Evolutionary conservation across 73 alveolate species (phyloP), one percentile per base, ranked within the genome.

Genomic region (Paraurostyla sp.): DNA sequence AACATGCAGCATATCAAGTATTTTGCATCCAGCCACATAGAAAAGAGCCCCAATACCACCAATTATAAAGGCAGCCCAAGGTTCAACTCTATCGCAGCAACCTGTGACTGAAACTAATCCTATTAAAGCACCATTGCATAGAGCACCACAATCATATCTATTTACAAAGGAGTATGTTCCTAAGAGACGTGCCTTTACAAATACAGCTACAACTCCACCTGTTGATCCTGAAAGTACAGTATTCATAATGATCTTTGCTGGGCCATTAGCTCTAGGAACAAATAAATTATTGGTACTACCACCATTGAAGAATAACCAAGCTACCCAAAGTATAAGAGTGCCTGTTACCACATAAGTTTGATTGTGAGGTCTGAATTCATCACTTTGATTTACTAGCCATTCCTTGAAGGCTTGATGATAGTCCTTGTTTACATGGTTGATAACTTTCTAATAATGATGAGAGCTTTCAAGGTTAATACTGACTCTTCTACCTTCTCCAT

Each of bases 221-320:
- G 60, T 23, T 0, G 90, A 90, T n/a, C 92, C 92, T 0, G 92
- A 58, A 18, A 91, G 23, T n/a, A 78, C 49, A 20, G 94, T 78
- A 52, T 91, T 91, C 92, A 91, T 87, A 32, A 91, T 73, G 60
- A 73, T 90, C 68, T 59, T 58, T 0, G 84, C 85, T 18, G 94
- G 57, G 45, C 76, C 71, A 38, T 50, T 46, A 4, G 84, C 65
- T 50, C 71, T 27, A 25, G 52, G 48, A 25, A n/a, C 90, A 69
- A 60, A 38, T 63, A 92, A 45, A 46, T 75, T 85, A 51, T 76
- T 41, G 46, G 94, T 56, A 46, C 88, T 48, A 40, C 97, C 97
- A 20, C 93, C 91, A 89, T 92, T 92, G 92, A 92, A 92, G 65
- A 91, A 65, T 18, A 88, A 63, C 97, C 97, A 93, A 50, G 95